Conservation (phyloP, 2,329 filamentous ascomycete genomes). For the Rugonectria rugulosa region DNA sequence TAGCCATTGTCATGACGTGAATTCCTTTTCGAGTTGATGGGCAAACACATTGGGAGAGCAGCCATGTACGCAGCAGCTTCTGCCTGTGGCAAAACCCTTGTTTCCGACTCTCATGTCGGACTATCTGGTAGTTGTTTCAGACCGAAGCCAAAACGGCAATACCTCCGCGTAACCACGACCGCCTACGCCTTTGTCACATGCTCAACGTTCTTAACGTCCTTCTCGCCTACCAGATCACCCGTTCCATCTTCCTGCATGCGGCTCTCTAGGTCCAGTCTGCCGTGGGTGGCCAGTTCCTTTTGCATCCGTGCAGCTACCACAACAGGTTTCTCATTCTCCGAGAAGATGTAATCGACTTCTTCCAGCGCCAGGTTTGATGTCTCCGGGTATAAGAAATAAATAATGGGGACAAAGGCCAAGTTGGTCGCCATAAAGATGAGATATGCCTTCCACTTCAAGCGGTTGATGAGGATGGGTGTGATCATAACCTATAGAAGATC, state of each 20-base stretch:
- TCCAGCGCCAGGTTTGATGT: conserved; percentile 58
- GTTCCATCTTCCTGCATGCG: neutral
- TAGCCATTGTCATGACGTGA: too few relatives aligned
- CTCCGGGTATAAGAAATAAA: conserved; percentile 60
- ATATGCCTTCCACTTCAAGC: conserved; percentile 58
- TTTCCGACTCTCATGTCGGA: too few relatives aligned
- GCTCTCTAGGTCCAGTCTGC: conserved; percentile 16
- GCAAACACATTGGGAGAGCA: too few relatives aligned
- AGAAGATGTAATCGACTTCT: conserved; percentile 54
- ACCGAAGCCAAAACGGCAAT: too few relatives aligned
- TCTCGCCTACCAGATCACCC: neutral
- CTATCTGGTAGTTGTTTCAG: too few relatives aligned
- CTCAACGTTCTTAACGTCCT: neutral
- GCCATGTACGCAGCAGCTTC: too few relatives aligned
- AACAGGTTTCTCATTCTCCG: conserved; percentile 16
- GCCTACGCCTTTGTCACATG: conserved; percentile 3
- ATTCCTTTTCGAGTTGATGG: too few relatives aligned
- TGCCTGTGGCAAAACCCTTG: too few relatives aligned
- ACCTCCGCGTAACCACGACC: neutral
- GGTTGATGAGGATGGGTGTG: conserved; percentile 56
- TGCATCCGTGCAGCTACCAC: conserved; percentile 21
- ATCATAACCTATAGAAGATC: conserved; percentile 53
- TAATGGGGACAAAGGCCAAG: conserved; percentile 50
- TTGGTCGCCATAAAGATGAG: conserved; percentile 61
- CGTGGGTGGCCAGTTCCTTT: conserved; percentile 15